Conservation (phyloP, 345 rosid species). For the Fremontodendron californicum region DNA sequence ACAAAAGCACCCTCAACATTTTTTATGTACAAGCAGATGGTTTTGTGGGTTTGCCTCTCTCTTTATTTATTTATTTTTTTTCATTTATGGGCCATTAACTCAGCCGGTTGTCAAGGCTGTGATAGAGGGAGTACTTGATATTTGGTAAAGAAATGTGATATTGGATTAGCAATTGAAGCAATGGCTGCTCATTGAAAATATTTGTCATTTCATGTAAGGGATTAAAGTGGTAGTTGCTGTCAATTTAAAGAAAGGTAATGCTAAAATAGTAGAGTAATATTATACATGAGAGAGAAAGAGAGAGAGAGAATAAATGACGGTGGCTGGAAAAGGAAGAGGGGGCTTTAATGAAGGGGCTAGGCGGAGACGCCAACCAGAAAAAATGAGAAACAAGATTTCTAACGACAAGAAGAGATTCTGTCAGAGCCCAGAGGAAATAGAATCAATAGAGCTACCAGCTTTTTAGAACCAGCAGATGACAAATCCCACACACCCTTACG, state of each 20-base stretch:
- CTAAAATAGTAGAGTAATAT: too few species aligned
- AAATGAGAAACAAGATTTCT: conserved; percentile 16
- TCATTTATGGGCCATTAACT: too few species aligned
- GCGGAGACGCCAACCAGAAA: conserved; percentile 10
- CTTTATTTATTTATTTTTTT: too few species aligned
- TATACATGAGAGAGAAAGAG: not conserved
- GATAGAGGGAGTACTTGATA: too few species aligned
- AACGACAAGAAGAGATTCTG: conserved; percentile 28
- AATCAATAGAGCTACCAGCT: conserved; percentile 13
- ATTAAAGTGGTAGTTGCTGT: conserved; percentile 1
- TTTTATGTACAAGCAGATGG: too few species aligned
- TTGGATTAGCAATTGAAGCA: not conserved
- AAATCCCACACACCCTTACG: too few species aligned
- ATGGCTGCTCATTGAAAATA: not conserved
- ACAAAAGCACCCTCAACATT: too few species aligned
- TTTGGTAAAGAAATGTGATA: not conserved
- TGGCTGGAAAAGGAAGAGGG: not conserved
- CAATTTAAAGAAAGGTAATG: not conserved
- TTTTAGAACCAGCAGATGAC: too few species aligned
- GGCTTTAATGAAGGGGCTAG: not conserved
- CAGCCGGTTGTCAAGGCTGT: too few species aligned
- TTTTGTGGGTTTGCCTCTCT: too few species aligned
- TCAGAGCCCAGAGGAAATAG: conserved; percentile 15
- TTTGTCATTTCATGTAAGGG: not conserved
- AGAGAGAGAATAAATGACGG: conserved; percentile 12